phyloP scores from a whole-genome alignment of 495 filamentous ascomycete genomes.

The Chaetomidium leptoderma region DNA sequence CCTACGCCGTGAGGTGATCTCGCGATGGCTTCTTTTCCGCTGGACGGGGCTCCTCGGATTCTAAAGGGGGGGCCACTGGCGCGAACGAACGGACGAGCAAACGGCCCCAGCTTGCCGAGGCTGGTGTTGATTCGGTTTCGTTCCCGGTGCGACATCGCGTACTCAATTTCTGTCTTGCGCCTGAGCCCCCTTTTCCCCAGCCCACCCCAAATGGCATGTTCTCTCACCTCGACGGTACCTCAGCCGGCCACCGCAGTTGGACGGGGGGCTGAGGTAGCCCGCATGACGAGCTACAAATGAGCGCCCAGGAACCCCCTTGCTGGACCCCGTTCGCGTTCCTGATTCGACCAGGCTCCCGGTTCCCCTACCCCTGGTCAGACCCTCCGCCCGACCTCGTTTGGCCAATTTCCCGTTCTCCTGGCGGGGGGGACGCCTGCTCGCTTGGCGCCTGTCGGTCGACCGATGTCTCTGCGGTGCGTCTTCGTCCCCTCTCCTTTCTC shows the following conservation, averaged over 20 bases:
- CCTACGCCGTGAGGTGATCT: no score
- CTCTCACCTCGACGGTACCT: slow-evolving; percentile 24
- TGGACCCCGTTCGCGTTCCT: slow-evolving; percentile 23
- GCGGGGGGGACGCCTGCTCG: slow-evolving; percentile 12
- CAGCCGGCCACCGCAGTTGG: slow-evolving; percentile 7
- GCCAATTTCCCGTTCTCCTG: slow-evolving; percentile 25
- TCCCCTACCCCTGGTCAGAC: slow-evolving; percentile 22
- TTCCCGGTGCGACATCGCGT: slow-evolving; percentile 7
- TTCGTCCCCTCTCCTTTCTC: slow-evolving; percentile 15
- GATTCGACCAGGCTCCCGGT: slow-evolving; percentile 29
- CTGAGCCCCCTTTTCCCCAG: slow-evolving; percentile 23
- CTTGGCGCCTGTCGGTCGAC: slow-evolving; percentile 8
- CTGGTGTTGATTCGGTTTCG: slow-evolving; percentile 17
- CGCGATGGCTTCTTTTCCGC: background rate
- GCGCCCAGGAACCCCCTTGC: slow-evolving; percentile 16
- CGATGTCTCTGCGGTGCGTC: slow-evolving; percentile 17
- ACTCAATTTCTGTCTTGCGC: slow-evolving; percentile 29
- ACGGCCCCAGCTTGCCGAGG: slow-evolving; percentile 9
- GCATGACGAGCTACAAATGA: slow-evolving; percentile 21
- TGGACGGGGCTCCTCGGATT: background rate
- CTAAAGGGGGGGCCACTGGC: background rate
- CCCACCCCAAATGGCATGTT: slow-evolving; percentile 22
- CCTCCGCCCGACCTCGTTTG: slow-evolving; percentile 15
- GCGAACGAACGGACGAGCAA: background rate
- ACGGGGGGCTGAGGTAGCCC: slow-evolving; percentile 19